Evolutionary conservation across 768 basidiomycete genomes (phyloP), one percentile per base, ranked within the genome.

Genomic region (Boletus edulis): DNA sequence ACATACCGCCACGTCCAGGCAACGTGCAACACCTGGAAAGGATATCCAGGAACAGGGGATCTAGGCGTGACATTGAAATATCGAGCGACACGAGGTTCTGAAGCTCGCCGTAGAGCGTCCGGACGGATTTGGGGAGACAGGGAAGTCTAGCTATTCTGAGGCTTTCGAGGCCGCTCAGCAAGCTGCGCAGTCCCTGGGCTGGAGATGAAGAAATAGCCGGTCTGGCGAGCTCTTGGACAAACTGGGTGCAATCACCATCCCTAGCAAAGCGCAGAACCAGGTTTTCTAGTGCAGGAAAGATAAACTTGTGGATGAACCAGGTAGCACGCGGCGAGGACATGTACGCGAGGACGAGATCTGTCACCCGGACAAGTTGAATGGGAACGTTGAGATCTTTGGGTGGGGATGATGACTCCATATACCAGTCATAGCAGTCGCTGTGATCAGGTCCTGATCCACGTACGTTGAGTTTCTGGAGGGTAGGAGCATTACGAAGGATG

Each of bases 361-460:
- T 55, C 34, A 79, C 57, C 27, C 52, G 63, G 5, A 17, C 61
- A 20, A 72, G n/a, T n/a, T n/a, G n/a, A n/a, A n/a, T n/a, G n/a
- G n/a, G n/a, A n/a, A n/a, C n/a, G n/a, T n/a, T n/a, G 54, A 71
- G 72, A 18, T 67, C 62, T 7, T 3, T 4, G 4, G 56, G 60
- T 9, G 27, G 27, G 8, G 27, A 27, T 1, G 6, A 8, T 62
- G 49, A 40, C 67, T 50, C 22, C 51, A 56, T 6, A 56, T 49
- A 8, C 78, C 78, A 79, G 9, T 72, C 68, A 8, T 69, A 61
- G 10, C 75, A 73, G 15, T 64, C 56, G 22, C 22, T 22, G 32
- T 73, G 79, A 3, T 69, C 63, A 13, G 89, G 86, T 1, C 87
- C 85, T 10, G 88, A 87, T 46, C 74, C 62, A 35, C 73, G 75